Base-by-base conservation (phyloP, 495 filamentous ascomycete species). In the Poronia punctata region DNA sequence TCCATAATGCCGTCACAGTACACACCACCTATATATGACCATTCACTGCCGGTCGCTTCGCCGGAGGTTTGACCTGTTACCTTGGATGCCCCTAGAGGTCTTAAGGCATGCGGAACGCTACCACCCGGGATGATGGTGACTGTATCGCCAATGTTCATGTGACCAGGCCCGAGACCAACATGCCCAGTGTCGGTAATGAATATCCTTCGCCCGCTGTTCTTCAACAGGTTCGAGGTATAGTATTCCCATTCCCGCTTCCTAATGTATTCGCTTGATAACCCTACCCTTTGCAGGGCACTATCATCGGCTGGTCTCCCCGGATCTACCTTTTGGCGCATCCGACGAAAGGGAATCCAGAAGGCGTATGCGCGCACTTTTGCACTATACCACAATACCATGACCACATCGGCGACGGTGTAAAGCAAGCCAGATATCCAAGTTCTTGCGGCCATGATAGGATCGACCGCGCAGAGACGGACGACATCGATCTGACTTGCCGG, bases 1-100 rank as follows among this genome's bases (percentile, higher is more conserved):
- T 27, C 30, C 30, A 41, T 41, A 17, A 41, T 19, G 3, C 38
- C 39, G 6, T 42, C 39, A 34, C 39, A 34, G n/a, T 35, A 42
- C 3, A 23, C 29, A 11, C 34, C 39, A 1, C 39, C 39, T 14
- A 34, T 22, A 27, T 42, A 42, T 10, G 22, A 42, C 29, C 39
- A 42, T 18, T 4, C 8, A 11, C 22, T 21, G 22, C 14, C 10
- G 8, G 28, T 25, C 14, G 7, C 9, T 1, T 14, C 12, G n/a
- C 9, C 14, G 8, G 8, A 3, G 1, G 8, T 32, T 15, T 5
- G 4, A 12, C n/a, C n/a, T n/a, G n/a, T n/a, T 3, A 11, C 7
- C 25, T 24, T 12, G 1, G 27, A 20, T 15, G 15, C 12, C 1
- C 1, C 8, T 5, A n/a, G 28, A 8, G 17, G 28, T 14, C 38